A percentile compares a stretch with the other conserved stretches of the same genome.
These are phyloP conservation scores for Puya raimondii DNA, from an alignment of 176 grass and related monocot species.

Conservation along the genomic window DNA sequence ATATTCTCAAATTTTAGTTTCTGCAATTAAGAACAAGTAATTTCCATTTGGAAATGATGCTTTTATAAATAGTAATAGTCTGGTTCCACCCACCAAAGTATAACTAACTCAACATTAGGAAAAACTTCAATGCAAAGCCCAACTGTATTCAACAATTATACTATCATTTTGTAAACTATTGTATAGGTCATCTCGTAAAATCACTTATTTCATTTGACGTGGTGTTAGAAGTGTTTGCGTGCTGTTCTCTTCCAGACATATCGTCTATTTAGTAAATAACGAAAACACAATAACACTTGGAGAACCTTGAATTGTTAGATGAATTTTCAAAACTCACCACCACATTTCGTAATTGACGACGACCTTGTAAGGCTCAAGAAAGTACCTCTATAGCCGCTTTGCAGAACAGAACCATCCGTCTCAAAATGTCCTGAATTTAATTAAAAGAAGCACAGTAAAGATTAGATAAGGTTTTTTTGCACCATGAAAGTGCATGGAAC, in stretches of 20 bases:
- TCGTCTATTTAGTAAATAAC: slow-evolving; percentile 1
- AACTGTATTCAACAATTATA: too few relatives aligned
- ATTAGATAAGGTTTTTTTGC: slow-evolving; percentile 15
- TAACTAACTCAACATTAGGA: too few relatives aligned
- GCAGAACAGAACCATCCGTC: slow-evolving; percentile 86
- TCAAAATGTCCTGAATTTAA: slow-evolving; percentile 68
- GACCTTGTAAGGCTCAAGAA: slow-evolving; percentile 14
- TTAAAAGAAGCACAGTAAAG: slow-evolving; percentile 13
- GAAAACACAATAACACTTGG: neutral
- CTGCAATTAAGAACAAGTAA: too few relatives aligned
- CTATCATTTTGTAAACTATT: too few relatives aligned
- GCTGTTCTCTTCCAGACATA: neutral
- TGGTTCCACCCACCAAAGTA: too few relatives aligned
- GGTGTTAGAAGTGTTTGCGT: too few relatives aligned
- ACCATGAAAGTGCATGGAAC: neutral
- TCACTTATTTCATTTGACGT: too few relatives aligned
- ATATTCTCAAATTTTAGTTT: neutral
- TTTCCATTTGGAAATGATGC: too few relatives aligned
- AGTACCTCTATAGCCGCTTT: slow-evolving; percentile 90
- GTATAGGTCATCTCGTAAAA: too few relatives aligned
- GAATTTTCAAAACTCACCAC: neutral
- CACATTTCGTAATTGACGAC: neutral
- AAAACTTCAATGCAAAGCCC: too few relatives aligned
- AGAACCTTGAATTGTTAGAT: neutral
- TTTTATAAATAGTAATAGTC: too few relatives aligned